phyloP scores from a whole-genome alignment of 2,329 filamentous ascomycete species.

The Trichocomaceae sp. region DNA sequence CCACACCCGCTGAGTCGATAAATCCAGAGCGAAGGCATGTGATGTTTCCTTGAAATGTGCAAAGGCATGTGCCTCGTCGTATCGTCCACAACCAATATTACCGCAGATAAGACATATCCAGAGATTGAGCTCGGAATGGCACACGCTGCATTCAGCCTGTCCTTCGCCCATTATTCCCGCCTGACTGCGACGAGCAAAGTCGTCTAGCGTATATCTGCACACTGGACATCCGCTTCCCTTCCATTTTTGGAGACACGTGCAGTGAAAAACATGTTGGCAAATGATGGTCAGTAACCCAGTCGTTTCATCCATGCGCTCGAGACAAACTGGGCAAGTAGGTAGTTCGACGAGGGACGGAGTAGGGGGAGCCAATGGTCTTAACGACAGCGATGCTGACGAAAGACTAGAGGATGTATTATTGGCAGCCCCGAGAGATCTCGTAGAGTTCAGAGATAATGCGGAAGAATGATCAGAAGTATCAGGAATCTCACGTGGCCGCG shows the following conservation, averaged over 20 bases:
- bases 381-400: constrained; percentile 43
- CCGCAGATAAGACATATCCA: constrained; percentile 97
- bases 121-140: constrained; percentile 72
- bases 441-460: constrained; percentile 15
- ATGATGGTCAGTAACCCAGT: constrained; percentile 91
- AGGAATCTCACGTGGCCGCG: constrained; percentile 23
- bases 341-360: constrained; percentile 84
- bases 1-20: constrained; percentile 93
- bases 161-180: constrained; percentile 51
- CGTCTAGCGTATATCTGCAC: constrained; percentile 76
- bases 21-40: constrained; percentile 88
- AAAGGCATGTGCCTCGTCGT: constrained; percentile 89
- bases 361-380: constrained; percentile 60
- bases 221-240: constrained; percentile 89
- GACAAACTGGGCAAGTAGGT: constrained; percentile 90
- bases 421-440: constrained; percentile 6
- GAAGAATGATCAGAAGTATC: constrained; percentile 10
- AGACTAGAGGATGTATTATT: constrained; percentile 22
- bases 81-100: constrained; percentile 85
- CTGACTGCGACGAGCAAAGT: constrained; percentile 41
- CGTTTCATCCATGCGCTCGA: constrained; percentile 97
- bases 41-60: constrained; percentile 84
- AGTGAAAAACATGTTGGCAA: constrained; percentile 97
- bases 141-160: constrained; percentile 62
- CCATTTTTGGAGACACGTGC: constrained; percentile 93